phyloP scores from a whole-genome alignment of 371 early-diverging fungal species.

The Capniomyces stellatus region DNA sequence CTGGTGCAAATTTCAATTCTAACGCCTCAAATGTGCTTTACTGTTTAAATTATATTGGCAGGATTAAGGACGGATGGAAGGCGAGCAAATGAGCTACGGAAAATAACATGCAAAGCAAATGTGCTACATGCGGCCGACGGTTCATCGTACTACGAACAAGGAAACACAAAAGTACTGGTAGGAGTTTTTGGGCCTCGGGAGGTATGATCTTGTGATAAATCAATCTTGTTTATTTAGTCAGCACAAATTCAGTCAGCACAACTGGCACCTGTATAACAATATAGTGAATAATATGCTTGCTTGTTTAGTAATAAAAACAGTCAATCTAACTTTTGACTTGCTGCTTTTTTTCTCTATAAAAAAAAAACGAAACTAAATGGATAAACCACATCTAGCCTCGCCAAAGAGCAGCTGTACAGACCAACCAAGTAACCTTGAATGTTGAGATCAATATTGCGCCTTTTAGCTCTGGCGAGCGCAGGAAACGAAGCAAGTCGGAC shows the following conservation, averaged over 20 bases:
- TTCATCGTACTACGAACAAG: conserved; percentile 85
- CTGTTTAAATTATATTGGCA: no score
- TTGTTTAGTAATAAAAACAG: no score
- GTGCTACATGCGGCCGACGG: conserved; percentile 77
- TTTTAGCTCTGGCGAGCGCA: conserved; percentile 78
- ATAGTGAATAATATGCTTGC: not conserved
- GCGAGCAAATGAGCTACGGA: conserved; percentile 73
- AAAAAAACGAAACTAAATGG: no score
- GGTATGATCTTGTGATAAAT: conserved; percentile 20
- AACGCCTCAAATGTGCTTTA: no score
- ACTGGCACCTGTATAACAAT: not conserved
- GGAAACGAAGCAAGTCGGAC: conserved; percentile 61
- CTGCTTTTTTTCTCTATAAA: no score
- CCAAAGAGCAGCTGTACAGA: conserved; percentile 32
- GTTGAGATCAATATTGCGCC: conserved; percentile 84
- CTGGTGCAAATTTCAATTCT: no score
- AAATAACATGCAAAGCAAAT: conserved; percentile 56
- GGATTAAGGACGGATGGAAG: conserved; percentile 89
- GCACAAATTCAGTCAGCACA: not conserved
- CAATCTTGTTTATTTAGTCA: not conserved
- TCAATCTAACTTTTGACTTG: no score
- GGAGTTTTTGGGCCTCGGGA: conserved; percentile 90
- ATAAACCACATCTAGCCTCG: no score
- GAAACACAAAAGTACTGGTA: conserved; percentile 83
- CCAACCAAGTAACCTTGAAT: conserved; percentile 64